Conservation (phyloP, 192 early-diverging fungal species). For the Umbelopsis isabellina region DNA sequence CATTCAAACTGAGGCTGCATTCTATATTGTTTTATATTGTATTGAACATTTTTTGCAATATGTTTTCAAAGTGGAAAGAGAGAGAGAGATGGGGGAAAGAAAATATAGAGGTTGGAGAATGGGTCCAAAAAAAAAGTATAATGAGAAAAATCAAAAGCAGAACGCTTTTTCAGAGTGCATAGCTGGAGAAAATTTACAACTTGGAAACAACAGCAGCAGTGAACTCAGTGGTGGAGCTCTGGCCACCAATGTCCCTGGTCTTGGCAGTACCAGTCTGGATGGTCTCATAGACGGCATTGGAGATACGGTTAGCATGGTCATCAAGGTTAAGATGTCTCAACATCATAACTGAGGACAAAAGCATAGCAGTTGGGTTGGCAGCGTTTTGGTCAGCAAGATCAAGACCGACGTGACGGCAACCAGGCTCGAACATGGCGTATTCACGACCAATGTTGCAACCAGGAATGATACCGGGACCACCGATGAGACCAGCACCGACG, state of each 20-base stretch:
- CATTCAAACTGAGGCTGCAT: not conserved
- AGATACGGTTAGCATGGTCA: constrained; percentile 90
- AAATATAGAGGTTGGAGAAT: constrained; percentile 5
- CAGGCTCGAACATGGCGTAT: constrained; percentile 97
- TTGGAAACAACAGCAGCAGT: constrained; percentile 86
- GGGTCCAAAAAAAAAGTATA: not conserved
- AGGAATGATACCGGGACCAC: constrained; percentile 94
- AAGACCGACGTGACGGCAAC: constrained; percentile 97
- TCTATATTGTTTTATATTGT: constrained; percentile 23
- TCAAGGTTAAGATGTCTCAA: constrained; percentile 92
- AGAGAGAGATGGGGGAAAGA: not conserved
- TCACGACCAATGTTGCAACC: constrained; percentile 98
- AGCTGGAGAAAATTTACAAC: constrained; percentile 51
- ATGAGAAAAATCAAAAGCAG: constrained; percentile 12
- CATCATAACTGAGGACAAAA: constrained; percentile 95
- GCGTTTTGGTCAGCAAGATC: constrained; percentile 94
- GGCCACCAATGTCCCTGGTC: constrained; percentile 93
- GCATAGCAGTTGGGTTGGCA: constrained; percentile 94
- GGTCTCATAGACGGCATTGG: constrained; percentile 87
- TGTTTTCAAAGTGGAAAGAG: not conserved
- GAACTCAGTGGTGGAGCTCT: constrained; percentile 88
- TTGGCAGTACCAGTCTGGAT: constrained; percentile 72
- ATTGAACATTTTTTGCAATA: not conserved
- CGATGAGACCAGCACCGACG: constrained; percentile 95
- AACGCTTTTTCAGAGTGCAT: constrained; percentile 11